Evolutionary conservation across 2,329 filamentous ascomycete species (phyloP).

Genomic region (Myriosclerotinia duriaeana): DNA sequence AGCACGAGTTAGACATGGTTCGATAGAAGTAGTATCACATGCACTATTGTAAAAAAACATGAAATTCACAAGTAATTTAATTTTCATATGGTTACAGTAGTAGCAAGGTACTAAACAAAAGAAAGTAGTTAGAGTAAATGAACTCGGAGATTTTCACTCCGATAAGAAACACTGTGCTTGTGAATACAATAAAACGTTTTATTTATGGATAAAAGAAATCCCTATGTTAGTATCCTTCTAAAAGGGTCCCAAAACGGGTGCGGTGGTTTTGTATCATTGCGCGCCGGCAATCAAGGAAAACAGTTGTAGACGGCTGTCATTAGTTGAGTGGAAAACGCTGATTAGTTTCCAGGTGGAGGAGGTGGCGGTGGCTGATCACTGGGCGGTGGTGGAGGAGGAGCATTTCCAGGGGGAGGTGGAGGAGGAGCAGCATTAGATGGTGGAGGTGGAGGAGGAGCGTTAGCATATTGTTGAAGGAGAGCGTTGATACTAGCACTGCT

Average conservation of each 20-base stretch:
- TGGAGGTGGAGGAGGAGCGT: constrained; percentile 53
- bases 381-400: constrained; percentile 64
- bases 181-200: not conserved
- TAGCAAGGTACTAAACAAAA: constrained; percentile 4
- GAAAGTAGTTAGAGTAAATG: not conserved
- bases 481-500: constrained; percentile 60
- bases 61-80: not conserved
- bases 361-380: constrained; percentile 33
- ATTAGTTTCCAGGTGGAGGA: constrained; percentile 27
- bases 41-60: not conserved
- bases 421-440: constrained; percentile 44
- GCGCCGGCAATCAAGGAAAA: not conserved
- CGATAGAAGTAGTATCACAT: not conserved
- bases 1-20: not conserved
- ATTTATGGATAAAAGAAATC: not conserved
- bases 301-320: not conserved
- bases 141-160: not conserved
- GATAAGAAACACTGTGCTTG: not conserved
- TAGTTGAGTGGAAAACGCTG: not conserved
- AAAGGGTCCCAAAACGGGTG: not conserved
- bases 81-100: constrained; percentile 23
- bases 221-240: constrained; percentile 19
- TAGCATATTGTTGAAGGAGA: constrained; percentile 62
- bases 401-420: constrained; percentile 52
- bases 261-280: not conserved